Evolutionary conservation across 2,329 filamentous ascomycete species (phyloP), one percentile per base, ranked within the genome.

Genomic region (Cercospora zeina): DNA sequence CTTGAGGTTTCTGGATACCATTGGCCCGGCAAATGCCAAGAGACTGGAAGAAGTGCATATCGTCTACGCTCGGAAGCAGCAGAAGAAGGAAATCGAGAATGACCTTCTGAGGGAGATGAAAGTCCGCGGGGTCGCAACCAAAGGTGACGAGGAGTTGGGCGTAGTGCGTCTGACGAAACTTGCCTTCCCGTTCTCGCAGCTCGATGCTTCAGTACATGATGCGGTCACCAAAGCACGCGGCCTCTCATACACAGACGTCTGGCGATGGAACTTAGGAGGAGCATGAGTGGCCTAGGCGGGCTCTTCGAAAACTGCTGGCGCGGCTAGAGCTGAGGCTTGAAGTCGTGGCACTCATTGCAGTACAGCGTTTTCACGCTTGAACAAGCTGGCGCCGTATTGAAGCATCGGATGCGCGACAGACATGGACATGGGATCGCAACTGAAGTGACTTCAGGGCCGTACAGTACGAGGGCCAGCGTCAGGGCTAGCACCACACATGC

Each of bases 131-230:
- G 53, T 55, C 13, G 6, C 7, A 6, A 39, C 53, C 16, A 24
- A 16, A 14, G 7, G 14, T 11, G n/a, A 10, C 13, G 53, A 55
- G 14, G 27, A 19, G 1, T 16, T 39, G 13, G 53, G n/a, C 19
- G 53, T 42, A 5, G 53, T 55, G 19, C 53, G 53, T 37, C 53
- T 36, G 19, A 53, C 31, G 27, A 34, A 30, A 31, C 49, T 33
- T 53, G 27, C 24, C 9, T 34, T 19, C 19, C 49, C 49, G 30
- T 53, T 33, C 16, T 16, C 49, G 8, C 27, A 34, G 27, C 24
- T 24, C 3, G 49, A 53, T 8, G 10, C 27, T 19, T 27, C 27
- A 3, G 49, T 53, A 14, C 11, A 27, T 14, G 16, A 34, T 21
- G 16, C 31, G 24, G 31, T 53, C 30, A 19, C 49, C n/a, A 34